Evolutionary conservation across 1,284 basidiomycete species (phyloP).

Genomic region (Xanthoconium separans): DNA sequence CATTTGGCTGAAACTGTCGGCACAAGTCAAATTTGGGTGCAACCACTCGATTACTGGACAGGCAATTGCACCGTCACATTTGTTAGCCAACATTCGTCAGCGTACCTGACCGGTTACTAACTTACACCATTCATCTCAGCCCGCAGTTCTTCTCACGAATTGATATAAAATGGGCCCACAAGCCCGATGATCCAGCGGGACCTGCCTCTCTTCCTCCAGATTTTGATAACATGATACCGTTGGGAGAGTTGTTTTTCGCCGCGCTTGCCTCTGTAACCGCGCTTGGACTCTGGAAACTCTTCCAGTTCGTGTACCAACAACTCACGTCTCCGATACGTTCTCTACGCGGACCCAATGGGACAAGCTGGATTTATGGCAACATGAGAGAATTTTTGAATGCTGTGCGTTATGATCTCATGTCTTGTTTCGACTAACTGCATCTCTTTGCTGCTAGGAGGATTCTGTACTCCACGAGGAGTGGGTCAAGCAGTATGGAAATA

Average conservation of each 20-base stretch:
- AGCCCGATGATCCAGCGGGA: no score
- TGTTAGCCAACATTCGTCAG: no score
- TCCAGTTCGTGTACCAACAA: slow-evolving; percentile 14
- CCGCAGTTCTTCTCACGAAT: no score
- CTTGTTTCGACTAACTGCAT: not conserved
- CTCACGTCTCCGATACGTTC: slow-evolving; percentile 43
- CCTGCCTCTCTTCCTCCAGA: no score
- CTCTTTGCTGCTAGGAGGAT: slow-evolving; percentile 29
- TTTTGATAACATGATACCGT: slow-evolving; percentile 15
- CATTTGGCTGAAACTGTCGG: no score
- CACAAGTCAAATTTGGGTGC: no score
- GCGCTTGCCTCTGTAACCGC: slow-evolving; percentile 14
- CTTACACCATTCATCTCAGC: no score
- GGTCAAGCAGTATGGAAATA: slow-evolving; percentile 52
- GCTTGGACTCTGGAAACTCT: slow-evolving; percentile 33
- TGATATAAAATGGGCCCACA: no score
- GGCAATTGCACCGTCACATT: no score
- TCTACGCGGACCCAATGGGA: slow-evolving; percentile 50
- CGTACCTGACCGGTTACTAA: no score
- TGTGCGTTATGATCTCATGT: slow-evolving; percentile 26
- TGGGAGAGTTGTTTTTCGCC: slow-evolving; percentile 7
- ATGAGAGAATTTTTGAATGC: slow-evolving; percentile 42
- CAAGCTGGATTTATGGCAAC: slow-evolving; percentile 55
- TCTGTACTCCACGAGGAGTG: slow-evolving; percentile 43
- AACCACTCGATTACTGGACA: no score